These are phyloP conservation scores for Chrysoporthe cubensis DNA, from an alignment of 2,329 filamentous ascomycete species.

Conservation along the genomic window DNA sequence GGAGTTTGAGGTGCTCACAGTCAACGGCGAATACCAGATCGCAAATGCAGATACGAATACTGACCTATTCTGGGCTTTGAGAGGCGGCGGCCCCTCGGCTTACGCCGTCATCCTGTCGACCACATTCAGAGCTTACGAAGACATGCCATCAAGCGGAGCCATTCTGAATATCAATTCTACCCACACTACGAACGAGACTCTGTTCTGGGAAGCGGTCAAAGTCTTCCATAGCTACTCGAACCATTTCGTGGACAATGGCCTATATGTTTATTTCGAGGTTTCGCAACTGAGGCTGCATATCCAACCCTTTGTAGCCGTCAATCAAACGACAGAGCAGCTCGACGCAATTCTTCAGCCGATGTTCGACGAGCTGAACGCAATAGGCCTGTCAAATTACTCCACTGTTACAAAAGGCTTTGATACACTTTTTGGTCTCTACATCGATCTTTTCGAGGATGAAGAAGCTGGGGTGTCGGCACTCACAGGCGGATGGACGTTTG, in stretches of 20 bases:
- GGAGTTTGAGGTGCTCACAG: slow-evolving; percentile 41
- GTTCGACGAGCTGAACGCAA: not conserved
- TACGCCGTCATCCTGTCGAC: slow-evolving; percentile 54
- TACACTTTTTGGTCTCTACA: slow-evolving; percentile 44
- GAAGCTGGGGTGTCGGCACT: slow-evolving; percentile 39
- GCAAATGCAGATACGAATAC: slow-evolving; percentile 48
- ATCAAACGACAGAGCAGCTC: not conserved
- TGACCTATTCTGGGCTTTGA: slow-evolving; percentile 62
- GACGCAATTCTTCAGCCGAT: not conserved
- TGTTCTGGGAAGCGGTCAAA: slow-evolving; percentile 49
- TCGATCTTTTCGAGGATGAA: slow-evolving; percentile 43
- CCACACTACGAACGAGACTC: slow-evolving; percentile 41
- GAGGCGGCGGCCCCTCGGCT: slow-evolving; percentile 55
- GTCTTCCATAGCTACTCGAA: not conserved
- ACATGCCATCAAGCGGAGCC: slow-evolving; percentile 47
- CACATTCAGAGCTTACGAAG: slow-evolving; percentile 56
- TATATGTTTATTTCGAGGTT: not conserved
- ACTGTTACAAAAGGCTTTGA: slow-evolving; percentile 36
- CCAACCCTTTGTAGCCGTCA: not conserved
- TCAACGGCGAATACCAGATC: slow-evolving; percentile 44
- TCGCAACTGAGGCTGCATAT: not conserved
- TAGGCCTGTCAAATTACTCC: slow-evolving; percentile 31
- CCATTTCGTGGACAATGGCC: slow-evolving; percentile 1
- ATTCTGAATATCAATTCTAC: slow-evolving; percentile 44
- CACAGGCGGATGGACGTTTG: slow-evolving; percentile 45